Evolutionary conservation across 2,329 filamentous ascomycete species (phyloP).

Genomic region (Dryadomyces quercivorus): DNA sequence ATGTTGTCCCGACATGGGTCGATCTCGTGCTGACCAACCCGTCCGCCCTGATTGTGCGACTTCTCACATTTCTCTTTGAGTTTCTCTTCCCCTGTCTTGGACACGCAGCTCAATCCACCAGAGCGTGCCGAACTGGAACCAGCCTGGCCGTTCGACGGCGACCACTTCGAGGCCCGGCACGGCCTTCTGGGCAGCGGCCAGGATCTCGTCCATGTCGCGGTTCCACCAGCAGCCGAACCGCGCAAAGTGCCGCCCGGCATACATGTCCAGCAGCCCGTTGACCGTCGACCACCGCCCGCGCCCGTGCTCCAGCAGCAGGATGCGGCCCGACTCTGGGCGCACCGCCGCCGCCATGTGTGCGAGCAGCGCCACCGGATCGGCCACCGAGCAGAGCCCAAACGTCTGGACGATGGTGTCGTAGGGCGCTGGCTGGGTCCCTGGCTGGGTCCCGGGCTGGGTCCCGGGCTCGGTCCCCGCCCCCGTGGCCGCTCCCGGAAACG

Average conservation of each 20-base stretch:
- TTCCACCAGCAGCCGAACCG: constrained; percentile 60
- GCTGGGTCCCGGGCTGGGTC: too few species aligned
- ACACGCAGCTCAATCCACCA: constrained; percentile 45
- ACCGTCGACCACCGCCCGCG: constrained; percentile 41
- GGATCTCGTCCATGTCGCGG: constrained; percentile 44
- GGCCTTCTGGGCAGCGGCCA: constrained; percentile 32
- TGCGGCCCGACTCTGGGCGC: constrained; percentile 42
- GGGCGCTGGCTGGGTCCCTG: too few species aligned
- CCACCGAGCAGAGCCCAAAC: constrained; percentile 52
- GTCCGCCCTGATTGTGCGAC: too few species aligned
- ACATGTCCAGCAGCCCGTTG: constrained; percentile 42
- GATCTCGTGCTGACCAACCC: too few species aligned
- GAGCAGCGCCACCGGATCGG: constrained; percentile 41
- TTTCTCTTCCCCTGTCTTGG: neutral
- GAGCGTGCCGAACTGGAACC: constrained; percentile 44
- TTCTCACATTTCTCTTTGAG: too few species aligned
- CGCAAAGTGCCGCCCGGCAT: constrained; percentile 41
- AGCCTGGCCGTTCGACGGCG: constrained; percentile 36
- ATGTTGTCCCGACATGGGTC: neutral
- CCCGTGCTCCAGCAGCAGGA: constrained; percentile 51
- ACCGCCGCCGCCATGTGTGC: constrained; percentile 38
- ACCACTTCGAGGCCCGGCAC: constrained; percentile 46
- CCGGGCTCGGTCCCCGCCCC: too few species aligned
- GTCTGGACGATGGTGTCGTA: constrained; percentile 55
- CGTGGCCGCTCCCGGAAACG: too few species aligned